Evolutionary conservation across 2,329 filamentous ascomycete species (phyloP).

Genomic region (Chaetomiaceae sp.): DNA sequence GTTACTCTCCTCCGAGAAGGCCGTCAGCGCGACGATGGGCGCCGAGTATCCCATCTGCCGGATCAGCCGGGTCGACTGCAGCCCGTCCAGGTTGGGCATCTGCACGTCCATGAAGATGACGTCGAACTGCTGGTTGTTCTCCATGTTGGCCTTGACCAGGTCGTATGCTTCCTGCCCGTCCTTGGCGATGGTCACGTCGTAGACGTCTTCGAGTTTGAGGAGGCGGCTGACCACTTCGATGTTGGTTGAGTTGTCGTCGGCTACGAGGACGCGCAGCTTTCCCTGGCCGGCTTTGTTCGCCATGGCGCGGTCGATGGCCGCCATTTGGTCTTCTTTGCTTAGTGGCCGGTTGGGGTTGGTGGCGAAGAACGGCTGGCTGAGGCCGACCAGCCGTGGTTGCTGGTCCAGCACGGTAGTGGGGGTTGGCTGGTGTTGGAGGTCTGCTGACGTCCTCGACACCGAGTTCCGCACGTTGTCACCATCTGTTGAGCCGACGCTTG

Average conservation of each 20-base stretch:
- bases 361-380: conserved; percentile 78
- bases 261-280: conserved; percentile 77
- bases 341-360: conserved; percentile 36
- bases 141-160: conserved; percentile 77
- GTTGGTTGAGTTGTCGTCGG: conserved; percentile 63
- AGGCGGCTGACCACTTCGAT: conserved; percentile 57
- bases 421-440: conserved; percentile 27
- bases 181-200: conserved; percentile 83
- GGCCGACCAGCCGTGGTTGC: conserved; percentile 73
- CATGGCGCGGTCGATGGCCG: conserved; percentile 61
- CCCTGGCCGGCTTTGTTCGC: conserved; percentile 54
- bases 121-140: conserved; percentile 67
- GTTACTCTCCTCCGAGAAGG: conserved; percentile 87
- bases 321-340: conserved; percentile 56
- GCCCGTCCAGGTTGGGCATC: conserved; percentile 89
- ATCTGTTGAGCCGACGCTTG: conserved; percentile 43
- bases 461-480: conserved; percentile 33
- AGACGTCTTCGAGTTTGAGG: conserved; percentile 73
- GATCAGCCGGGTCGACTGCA: conserved; percentile 82
- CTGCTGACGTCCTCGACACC: conserved; percentile 25
- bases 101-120: conserved; percentile 95
- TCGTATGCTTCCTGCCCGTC: conserved; percentile 86
- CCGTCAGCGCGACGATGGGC: conserved; percentile 86
- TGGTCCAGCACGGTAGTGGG: conserved; percentile 51
- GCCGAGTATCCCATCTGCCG: conserved; percentile 80